Percentiles rank a stretch among this genome's conserved stretches.
These are phyloP conservation scores for Saksenaea oblongispora DNA, from an alignment of 371 early-diverging fungal genomes.

Conservation along the genomic window DNA sequence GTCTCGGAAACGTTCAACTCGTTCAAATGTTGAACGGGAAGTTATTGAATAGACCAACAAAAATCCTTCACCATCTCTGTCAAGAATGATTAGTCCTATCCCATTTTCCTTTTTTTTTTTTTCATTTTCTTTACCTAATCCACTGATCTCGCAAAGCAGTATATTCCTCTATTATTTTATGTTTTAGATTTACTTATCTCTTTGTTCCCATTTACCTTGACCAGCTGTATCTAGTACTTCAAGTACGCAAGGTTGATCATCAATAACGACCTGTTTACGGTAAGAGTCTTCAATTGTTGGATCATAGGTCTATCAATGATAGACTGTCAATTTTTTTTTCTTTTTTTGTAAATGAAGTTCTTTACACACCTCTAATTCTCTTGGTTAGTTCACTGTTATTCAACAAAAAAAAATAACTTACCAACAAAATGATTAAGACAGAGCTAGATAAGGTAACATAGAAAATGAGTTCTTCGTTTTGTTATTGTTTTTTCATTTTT, in stretches of 20 bases:
- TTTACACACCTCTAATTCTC: background rate
- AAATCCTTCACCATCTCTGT: slow-evolving; percentile 87
- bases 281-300: slow-evolving; percentile 98
- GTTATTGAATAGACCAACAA: slow-evolving; percentile 87
- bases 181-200: too few species aligned
- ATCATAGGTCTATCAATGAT: slow-evolving; percentile 81
- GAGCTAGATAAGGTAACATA: slow-evolving; percentile 2
- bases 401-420: too few species aligned
- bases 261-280: slow-evolving; percentile 86
- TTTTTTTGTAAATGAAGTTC: background rate
- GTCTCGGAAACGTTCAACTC: slow-evolving; percentile 75
- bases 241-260: slow-evolving; percentile 86
- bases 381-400: too few species aligned
- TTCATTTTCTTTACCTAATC: slow-evolving; percentile 58
- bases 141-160: slow-evolving; percentile 92
- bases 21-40: slow-evolving; percentile 78
- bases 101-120: background rate
- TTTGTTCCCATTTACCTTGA: slow-evolving; percentile 57
- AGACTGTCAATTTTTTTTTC: slow-evolving; percentile 1
- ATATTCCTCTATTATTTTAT: slow-evolving; percentile 63
- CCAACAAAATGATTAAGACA: slow-evolving; percentile 1
- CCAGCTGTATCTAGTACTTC: slow-evolving; percentile 94
- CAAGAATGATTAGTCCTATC: background rate
- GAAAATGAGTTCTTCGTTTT: slow-evolving; percentile 41
- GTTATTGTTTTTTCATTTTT: slow-evolving; percentile 45